Percentiles rank a stretch among this genome's conserved stretches.
These are phyloP conservation scores for Bimuria novae-zelandiae DNA, from an alignment of 2,329 filamentous ascomycete species.

Conservation along the genomic window DNA sequence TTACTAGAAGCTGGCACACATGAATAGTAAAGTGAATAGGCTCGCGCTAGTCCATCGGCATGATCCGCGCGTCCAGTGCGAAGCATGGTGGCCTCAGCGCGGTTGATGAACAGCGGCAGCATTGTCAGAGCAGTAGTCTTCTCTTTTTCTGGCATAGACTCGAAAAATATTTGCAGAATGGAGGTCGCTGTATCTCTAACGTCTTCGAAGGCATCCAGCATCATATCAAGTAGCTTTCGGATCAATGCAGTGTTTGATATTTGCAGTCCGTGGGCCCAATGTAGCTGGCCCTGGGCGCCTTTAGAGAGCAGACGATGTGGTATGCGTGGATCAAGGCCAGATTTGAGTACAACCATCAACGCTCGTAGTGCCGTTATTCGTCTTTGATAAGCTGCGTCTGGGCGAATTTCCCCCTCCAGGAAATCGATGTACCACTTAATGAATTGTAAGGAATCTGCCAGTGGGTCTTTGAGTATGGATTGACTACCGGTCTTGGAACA, in stretches of 20 bases:
- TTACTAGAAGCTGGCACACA: conserved; percentile 4
- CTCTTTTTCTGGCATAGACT: conserved; percentile 22
- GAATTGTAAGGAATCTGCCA: conserved; percentile 65
- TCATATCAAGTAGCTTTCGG: conserved; percentile 73
- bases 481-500: conserved; percentile 1
- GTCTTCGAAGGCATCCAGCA: conserved; percentile 92
- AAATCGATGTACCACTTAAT: conserved; percentile 76
- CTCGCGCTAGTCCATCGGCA: conserved; percentile 84
- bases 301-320: conserved; percentile 49
- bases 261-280: conserved; percentile 56
- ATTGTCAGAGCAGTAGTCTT: conserved; percentile 15
- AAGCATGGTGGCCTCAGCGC: conserved; percentile 62
- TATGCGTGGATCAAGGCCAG: conserved; percentile 64
- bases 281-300: conserved; percentile 53
- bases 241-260: conserved; percentile 54
- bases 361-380: conserved; percentile 81
- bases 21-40: conserved; percentile 75
- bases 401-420: conserved; percentile 72
- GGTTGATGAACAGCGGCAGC: conserved; percentile 33
- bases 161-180: conserved; percentile 47
- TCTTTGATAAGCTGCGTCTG: conserved; percentile 86
- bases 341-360: conserved; percentile 67
- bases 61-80: conserved; percentile 85
- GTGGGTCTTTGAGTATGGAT: conserved; percentile 14
- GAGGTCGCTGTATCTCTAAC: conserved; percentile 65